These are phyloP conservation scores for Daldinia caldariorum DNA, from an alignment of 495 filamentous ascomycete genomes.

Conservation along the genomic window DNA sequence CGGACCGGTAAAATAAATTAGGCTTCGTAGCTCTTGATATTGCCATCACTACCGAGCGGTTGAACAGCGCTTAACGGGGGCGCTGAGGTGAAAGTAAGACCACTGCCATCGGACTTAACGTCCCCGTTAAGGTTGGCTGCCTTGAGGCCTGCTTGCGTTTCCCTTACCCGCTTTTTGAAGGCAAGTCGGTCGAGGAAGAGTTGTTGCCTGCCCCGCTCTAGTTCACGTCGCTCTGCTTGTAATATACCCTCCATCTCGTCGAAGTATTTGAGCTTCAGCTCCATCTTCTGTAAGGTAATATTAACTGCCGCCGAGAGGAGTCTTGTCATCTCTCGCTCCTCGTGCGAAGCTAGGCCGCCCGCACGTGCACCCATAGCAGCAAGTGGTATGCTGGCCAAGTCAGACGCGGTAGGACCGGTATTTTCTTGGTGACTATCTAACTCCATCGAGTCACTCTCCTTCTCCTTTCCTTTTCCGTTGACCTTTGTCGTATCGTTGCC, in stretches of 20 bases:
- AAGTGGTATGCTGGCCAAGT: slow-evolving; percentile 80
- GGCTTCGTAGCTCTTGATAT: slow-evolving; percentile 61
- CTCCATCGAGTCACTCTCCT: slow-evolving; percentile 67
- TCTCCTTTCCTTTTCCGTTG: slow-evolving; percentile 63
- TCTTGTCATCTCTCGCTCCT: slow-evolving; percentile 94
- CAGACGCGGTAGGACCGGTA: slow-evolving; percentile 59
- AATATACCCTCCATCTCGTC: slow-evolving; percentile 93
- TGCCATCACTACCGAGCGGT: slow-evolving; percentile 72
- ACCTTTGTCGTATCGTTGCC: slow-evolving; percentile 65
- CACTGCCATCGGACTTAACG: slow-evolving; percentile 61
- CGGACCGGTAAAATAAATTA: slow-evolving; percentile 47
- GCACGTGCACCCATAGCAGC: slow-evolving; percentile 86
- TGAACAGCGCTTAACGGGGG: slow-evolving; percentile 61
- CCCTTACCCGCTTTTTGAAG: slow-evolving; percentile 86
- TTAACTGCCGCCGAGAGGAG: slow-evolving; percentile 89
- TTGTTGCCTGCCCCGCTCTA: slow-evolving; percentile 89
- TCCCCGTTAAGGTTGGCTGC: slow-evolving; percentile 67
- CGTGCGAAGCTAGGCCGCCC: slow-evolving; percentile 88
- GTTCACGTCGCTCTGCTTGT: slow-evolving; percentile 89
- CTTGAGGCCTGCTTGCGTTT: slow-evolving; percentile 80
- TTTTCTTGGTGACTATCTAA: slow-evolving; percentile 59
- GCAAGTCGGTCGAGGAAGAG: slow-evolving; percentile 90
- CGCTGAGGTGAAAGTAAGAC: slow-evolving; percentile 69
- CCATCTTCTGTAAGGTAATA: slow-evolving; percentile 81
- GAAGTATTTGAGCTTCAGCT: slow-evolving; percentile 90